Percentiles rank a stretch among this genome's conserved stretches.
Conservation (phyloP, 73 alveolate species). For the Blepharisma japonicum region DNA sequence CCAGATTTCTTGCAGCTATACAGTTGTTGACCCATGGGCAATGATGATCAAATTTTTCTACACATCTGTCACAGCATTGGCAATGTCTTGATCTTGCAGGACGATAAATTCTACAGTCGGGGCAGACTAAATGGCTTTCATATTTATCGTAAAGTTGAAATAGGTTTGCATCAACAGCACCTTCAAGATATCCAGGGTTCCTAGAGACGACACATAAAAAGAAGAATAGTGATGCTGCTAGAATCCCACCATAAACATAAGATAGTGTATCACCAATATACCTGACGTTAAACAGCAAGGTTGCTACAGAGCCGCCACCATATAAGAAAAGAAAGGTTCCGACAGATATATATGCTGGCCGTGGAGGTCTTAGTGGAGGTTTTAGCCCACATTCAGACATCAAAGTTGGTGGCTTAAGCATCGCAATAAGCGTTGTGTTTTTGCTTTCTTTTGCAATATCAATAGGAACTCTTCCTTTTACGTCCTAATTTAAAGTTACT, state of each 20-base stretch:
- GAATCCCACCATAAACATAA: conserved; percentile 12
- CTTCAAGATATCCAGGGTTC: conserved; percentile 54
- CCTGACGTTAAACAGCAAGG: background rate
- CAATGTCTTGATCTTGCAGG: conserved; percentile 60
- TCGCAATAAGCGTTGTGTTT: conserved; percentile 11
- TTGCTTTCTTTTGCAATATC: conserved; percentile 57
- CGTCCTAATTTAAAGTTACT: conserved; percentile 30
- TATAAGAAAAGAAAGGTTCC: background rate
- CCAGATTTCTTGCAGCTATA: conserved; percentile 55
- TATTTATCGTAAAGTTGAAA: conserved; percentile 38
- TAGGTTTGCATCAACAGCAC: conserved; percentile 27
- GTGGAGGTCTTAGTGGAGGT: conserved; percentile 43
- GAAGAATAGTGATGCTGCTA: conserved; percentile 23
- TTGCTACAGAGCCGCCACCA: no score
- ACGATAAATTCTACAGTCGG: conserved; percentile 63
- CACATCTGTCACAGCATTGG: conserved; percentile 56
- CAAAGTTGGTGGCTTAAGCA: conserved; percentile 37
- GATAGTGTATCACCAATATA: background rate
- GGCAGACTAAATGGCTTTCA: conserved; percentile 65
- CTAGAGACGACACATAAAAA: conserved; percentile 35
- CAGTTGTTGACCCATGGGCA: conserved; percentile 74
- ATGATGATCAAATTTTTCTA: conserved; percentile 67
- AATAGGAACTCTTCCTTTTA: conserved; percentile 48
- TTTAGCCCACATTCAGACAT: conserved; percentile 43
- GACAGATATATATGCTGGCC: background rate